Evolutionary conservation across 768 basidiomycete species (phyloP), one percentile per base, ranked within the genome.

Genomic region (Tricholoma sp.): DNA sequence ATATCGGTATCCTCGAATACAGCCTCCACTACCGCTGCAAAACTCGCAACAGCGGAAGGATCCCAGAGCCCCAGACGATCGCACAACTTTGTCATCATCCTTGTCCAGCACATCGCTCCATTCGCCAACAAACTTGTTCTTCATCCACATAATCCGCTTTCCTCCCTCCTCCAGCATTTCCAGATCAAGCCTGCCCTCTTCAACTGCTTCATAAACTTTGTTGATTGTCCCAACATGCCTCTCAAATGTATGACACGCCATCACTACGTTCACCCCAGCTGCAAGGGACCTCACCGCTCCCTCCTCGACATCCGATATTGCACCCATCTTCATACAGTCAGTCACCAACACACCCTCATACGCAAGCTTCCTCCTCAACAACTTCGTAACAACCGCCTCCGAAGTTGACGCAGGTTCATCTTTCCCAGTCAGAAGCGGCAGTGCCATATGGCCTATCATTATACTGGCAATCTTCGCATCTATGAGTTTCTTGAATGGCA

Each of bases 291-390:
- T 66, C 16, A 87, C 77, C 0, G 85, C 83, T 5, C 84, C 86
- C 39, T 73, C 74, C 55, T 78, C 76, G 3, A 77, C 71, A 27
- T 77, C 74, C 0, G 82, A 77, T 14, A 89, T 79, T 10, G 88
- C 86, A 50, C 84, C 84, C 88, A 90, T 89, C 70, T 89, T 87
- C 21, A 89, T 70, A 63, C 88, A 89, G 64, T 89, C 88, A 1
- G 88, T 88, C 27, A 88, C 86, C 19, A 87, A 68, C 35, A 89
- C 78, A 0, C 86, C 86, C 3, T 72, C 50, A 66, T 78, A 89
- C 0, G 72, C 72, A 63, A 89, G 59, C 41, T 79, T 73, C 2
- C 70, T 66, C 45, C 84, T 76, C 43, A 88, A 69, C 11, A 88
- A 64, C 12, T 69, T 78, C 0, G 74, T 82, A 24, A 82, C 84